phyloP scores from a whole-genome alignment of 106 monocot genomes.

The Chionographis japonica region DNA sequence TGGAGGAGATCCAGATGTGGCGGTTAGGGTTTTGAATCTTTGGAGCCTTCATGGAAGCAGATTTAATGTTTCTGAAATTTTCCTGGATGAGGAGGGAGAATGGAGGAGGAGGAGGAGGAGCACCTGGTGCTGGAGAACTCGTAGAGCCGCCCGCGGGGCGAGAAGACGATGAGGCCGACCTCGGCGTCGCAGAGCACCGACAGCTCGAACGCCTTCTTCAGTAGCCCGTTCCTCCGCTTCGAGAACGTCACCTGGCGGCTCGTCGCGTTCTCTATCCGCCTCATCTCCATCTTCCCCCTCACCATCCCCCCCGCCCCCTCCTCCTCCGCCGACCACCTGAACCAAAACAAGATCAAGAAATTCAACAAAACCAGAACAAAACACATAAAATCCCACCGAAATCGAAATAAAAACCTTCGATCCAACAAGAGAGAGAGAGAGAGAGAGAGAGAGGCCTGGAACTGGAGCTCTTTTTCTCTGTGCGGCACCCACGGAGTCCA shows the following conservation, averaged over 20 bases:
- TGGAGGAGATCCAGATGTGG: no score
- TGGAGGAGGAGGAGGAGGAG: no score
- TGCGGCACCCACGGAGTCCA: no score
- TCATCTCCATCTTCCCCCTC: conserved; percentile 44
- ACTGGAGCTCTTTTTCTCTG: no score
- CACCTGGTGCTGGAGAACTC: conserved; percentile 40
- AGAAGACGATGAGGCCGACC: conserved; percentile 42
- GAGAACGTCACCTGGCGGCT: conserved; percentile 50
- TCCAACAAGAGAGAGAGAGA: no score
- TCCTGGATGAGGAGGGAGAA: neutral
- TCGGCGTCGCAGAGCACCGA: conserved; percentile 38
- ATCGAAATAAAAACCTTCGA: no score
- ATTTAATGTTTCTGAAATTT: no score
- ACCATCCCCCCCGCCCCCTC: conserved; percentile 17
- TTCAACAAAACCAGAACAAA: no score
- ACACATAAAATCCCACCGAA: no score
- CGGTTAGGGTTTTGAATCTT: no score
- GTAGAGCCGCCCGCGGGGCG: conserved; percentile 28
- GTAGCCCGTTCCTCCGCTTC: conserved; percentile 29
- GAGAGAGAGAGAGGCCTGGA: no score
- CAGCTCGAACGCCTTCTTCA: conserved; percentile 43
- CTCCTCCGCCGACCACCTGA: neutral
- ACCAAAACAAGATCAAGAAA: neutral
- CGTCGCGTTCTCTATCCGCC: conserved; percentile 40
- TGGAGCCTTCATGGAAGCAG: no score